Evolutionary conservation across 208 protist species (phyloP).

Genomic region (Wallacemonas sp.): DNA sequence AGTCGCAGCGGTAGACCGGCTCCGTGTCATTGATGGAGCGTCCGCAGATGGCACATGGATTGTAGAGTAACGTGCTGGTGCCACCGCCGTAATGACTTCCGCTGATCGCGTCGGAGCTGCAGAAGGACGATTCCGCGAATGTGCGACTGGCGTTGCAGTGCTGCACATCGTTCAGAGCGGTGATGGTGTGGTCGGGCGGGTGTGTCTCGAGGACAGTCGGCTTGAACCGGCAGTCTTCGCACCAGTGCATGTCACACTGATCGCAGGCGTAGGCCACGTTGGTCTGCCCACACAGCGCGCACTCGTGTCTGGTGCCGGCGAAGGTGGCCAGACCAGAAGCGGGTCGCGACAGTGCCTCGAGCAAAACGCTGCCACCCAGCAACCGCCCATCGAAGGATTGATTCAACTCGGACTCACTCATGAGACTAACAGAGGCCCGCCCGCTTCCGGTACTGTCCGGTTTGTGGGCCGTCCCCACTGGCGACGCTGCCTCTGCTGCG

Average conservation of each 20-base stretch:
- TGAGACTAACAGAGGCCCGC: neutral
- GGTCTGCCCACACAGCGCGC: slow-evolving; percentile 34
- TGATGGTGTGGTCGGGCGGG: slow-evolving; percentile 41
- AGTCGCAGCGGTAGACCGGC: slow-evolving; percentile 63
- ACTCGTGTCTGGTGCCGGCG: slow-evolving; percentile 42
- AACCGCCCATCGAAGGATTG: neutral
- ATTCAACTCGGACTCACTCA: slow-evolving; percentile 2
- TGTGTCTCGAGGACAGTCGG: slow-evolving; percentile 19
- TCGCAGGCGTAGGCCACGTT: slow-evolving; percentile 50
- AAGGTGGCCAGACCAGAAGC: slow-evolving; percentile 30
- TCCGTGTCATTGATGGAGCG: slow-evolving; percentile 68
- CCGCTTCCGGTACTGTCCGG: neutral
- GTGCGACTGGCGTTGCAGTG: slow-evolving; percentile 51
- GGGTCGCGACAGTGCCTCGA: neutral
- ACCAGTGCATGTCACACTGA: slow-evolving; percentile 51
- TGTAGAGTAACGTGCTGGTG: slow-evolving; percentile 69
- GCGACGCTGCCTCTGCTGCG: no score
- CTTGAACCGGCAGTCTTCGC: slow-evolving; percentile 54
- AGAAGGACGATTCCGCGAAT: slow-evolving; percentile 36
- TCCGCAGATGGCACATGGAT: slow-evolving; percentile 56
- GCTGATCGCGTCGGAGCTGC: slow-evolving; percentile 12
- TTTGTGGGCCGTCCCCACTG: no score
- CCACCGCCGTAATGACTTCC: slow-evolving; percentile 14
- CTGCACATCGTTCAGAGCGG: slow-evolving; percentile 35
- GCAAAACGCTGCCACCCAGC: neutral